A percentile compares a stretch with the other conserved stretches of the same genome.
These are phyloP conservation scores for Gynochthodes officinalis DNA, from an alignment of 257 asterid species.

Conservation along the genomic window DNA sequence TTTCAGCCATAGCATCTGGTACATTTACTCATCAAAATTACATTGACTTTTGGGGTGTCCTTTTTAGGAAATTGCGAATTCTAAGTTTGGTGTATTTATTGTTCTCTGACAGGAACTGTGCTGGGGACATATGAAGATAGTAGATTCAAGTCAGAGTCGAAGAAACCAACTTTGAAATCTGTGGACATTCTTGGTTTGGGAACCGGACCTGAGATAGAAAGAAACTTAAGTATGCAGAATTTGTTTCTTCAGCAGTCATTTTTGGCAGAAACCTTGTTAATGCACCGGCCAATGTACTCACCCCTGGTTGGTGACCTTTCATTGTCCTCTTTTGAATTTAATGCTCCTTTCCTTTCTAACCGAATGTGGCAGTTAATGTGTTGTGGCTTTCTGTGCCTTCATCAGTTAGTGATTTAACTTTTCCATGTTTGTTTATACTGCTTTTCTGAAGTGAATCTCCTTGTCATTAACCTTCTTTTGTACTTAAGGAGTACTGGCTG, in stretches of 20 bases:
- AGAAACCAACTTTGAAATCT: slow-evolving; percentile 56
- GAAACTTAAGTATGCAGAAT: slow-evolving; percentile 71
- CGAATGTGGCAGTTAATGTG: neutral
- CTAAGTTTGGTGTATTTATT: slow-evolving; percentile 14
- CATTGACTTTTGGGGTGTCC: neutral
- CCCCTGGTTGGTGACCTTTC: slow-evolving; percentile 71
- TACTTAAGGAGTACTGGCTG: slow-evolving; percentile 75
- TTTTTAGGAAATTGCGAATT: neutral
- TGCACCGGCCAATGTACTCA: slow-evolving; percentile 95
- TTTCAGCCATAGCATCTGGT: slow-evolving; percentile 89
- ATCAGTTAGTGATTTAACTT: neutral
- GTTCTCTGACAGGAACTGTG: slow-evolving; percentile 52
- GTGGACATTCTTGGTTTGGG: slow-evolving; percentile 94
- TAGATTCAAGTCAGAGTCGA: slow-evolving; percentile 84
- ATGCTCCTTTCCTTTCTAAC: neutral
- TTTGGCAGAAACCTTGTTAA: slow-evolving; percentile 86
- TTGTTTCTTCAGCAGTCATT: slow-evolving; percentile 77
- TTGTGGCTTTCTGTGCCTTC: neutral
- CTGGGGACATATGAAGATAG: slow-evolving; percentile 83
- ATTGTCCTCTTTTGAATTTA: neutral
- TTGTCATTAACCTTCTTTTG: slow-evolving; percentile 6
- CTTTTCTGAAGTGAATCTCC: neutral
- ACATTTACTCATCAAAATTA: slow-evolving; percentile 4
- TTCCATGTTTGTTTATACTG: neutral
- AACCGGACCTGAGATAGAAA: slow-evolving; percentile 81